phyloP scores from a whole-genome alignment of 2,329 filamentous ascomycete species.

The Lachnellula subtilissima region DNA sequence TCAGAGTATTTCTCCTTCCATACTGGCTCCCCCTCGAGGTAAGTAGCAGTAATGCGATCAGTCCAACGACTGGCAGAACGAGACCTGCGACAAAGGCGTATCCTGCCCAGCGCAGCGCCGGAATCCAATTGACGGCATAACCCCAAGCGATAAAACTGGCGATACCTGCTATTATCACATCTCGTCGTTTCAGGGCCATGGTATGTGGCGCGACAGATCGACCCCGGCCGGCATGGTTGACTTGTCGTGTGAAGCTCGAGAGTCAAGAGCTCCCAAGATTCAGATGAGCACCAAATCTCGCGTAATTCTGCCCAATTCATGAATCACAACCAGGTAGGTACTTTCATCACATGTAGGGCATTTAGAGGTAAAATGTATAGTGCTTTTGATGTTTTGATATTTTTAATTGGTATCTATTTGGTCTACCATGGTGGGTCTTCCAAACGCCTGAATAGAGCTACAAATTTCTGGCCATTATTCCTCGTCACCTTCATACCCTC shows the following conservation, averaged over 20 bases:
- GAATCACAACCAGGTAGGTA: neutral
- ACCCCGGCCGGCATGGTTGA: slow-evolving; percentile 29
- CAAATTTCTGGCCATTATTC: slow-evolving; percentile 85
- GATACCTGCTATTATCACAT: slow-evolving; percentile 64
- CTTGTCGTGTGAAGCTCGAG: slow-evolving; percentile 12
- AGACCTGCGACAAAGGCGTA: slow-evolving; percentile 76
- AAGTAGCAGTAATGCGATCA: slow-evolving; percentile 56
- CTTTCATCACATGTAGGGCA: neutral
- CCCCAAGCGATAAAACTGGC: slow-evolving; percentile 83
- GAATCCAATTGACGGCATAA: slow-evolving; percentile 76
- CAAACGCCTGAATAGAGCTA: slow-evolving; percentile 78
- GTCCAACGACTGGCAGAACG: slow-evolving; percentile 47
- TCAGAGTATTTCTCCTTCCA: slow-evolving; percentile 37
- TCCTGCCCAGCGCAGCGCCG: slow-evolving; percentile 75
- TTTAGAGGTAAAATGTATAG: neutral
- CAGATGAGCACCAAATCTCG: slow-evolving; percentile 1
- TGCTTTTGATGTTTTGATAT: neutral
- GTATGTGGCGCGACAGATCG: slow-evolving; percentile 27
- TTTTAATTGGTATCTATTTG: slow-evolving; percentile 5
- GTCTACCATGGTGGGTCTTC: slow-evolving; percentile 54
- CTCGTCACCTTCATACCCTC: slow-evolving; percentile 95
- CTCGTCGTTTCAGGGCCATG: slow-evolving; percentile 70
- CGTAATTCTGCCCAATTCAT: slow-evolving; percentile 2
- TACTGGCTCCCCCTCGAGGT: slow-evolving; percentile 51
- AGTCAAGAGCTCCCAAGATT: neutral